These are phyloP conservation scores for Ogataea hybrid DNA, from an alignment of 1,139 yeast species.

Conservation along the genomic window DNA sequence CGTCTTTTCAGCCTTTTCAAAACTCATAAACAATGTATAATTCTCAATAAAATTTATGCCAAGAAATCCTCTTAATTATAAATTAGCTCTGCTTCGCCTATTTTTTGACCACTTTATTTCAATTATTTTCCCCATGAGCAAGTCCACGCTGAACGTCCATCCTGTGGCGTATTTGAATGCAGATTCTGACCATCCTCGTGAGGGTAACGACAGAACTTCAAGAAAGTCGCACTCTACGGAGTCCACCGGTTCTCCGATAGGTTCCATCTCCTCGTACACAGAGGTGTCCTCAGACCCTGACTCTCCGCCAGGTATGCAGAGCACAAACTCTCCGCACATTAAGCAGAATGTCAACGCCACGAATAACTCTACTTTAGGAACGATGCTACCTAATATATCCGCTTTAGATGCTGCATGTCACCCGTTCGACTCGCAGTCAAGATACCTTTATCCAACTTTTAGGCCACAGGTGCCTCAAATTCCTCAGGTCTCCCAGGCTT, in stretches of 20 bases:
- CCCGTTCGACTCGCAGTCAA: constrained; percentile 9
- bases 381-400: constrained; percentile 13
- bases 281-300: constrained; percentile 25
- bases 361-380: constrained; percentile 1
- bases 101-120: constrained; percentile 1
- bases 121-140: constrained; percentile 3
- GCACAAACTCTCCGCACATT: constrained; percentile 13
- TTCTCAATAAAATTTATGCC: constrained; percentile 5
- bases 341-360: constrained; percentile 10
- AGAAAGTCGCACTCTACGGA: constrained; percentile 22
- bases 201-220: constrained; percentile 8
- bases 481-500: constrained; percentile 9
- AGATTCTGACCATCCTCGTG: constrained; percentile 11
- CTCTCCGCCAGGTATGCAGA: constrained; percentile 20
- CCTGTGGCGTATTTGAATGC: constrained; percentile 29
- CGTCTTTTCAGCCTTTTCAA: not conserved
- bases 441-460: constrained; percentile 10
- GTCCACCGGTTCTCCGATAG: constrained; percentile 26
- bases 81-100: constrained; percentile 5
- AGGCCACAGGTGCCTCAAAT: constrained; percentile 8
- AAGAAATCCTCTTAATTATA: constrained; percentile 7
- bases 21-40: not conserved
- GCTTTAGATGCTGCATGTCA: constrained; percentile 9
- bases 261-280: constrained; percentile 24
- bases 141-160: constrained; percentile 21